These are phyloP conservation scores for Cyberlindnera veronae DNA, from an alignment of 805 yeast genomes.

Conservation along the genomic window DNA sequence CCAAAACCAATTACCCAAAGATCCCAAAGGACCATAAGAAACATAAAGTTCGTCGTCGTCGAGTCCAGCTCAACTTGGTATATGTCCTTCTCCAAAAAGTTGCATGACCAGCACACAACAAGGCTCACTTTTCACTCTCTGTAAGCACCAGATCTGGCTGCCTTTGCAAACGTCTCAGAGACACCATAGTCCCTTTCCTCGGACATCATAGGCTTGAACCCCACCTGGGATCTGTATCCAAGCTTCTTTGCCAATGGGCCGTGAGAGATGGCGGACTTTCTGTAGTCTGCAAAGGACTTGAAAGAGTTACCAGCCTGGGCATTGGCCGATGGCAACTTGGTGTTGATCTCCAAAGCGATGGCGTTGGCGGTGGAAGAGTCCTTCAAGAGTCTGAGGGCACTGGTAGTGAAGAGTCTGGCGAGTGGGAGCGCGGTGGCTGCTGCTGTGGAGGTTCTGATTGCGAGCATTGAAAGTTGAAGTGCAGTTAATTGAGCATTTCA, in stretches of 20 bases:
- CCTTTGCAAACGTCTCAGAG: conserved; percentile 21
- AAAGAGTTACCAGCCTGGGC: conserved; percentile 32
- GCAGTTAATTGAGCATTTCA: not conserved
- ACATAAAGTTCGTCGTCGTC: too few species aligned
- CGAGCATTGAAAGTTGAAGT: conserved; percentile 8
- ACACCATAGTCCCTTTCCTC: conserved; percentile 26
- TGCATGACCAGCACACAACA: too few species aligned
- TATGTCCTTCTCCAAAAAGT: too few species aligned
- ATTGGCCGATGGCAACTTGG: conserved; percentile 5
- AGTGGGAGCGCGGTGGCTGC: not conserved
- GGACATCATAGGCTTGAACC: conserved; percentile 17
- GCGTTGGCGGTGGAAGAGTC: conserved; percentile 24
- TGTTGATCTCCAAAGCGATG: conserved; percentile 15
- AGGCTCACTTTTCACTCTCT: conserved; percentile 19
- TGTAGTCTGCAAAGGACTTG: conserved; percentile 34
- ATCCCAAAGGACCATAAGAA: too few species aligned
- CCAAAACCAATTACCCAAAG: too few species aligned
- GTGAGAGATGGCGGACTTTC: conserved; percentile 35
- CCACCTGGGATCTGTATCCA: conserved; percentile 7
- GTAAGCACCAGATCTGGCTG: conserved; percentile 25
- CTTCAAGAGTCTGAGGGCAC: conserved; percentile 12
- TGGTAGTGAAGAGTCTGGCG: conserved; percentile 13
- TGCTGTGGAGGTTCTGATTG: conserved; percentile 5
- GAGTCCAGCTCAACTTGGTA: too few species aligned
- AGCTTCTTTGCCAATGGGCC: conserved; percentile 33